phyloP scores from a whole-genome alignment of 495 filamentous ascomycete genomes.

The Neurospora hispaniola region DNA sequence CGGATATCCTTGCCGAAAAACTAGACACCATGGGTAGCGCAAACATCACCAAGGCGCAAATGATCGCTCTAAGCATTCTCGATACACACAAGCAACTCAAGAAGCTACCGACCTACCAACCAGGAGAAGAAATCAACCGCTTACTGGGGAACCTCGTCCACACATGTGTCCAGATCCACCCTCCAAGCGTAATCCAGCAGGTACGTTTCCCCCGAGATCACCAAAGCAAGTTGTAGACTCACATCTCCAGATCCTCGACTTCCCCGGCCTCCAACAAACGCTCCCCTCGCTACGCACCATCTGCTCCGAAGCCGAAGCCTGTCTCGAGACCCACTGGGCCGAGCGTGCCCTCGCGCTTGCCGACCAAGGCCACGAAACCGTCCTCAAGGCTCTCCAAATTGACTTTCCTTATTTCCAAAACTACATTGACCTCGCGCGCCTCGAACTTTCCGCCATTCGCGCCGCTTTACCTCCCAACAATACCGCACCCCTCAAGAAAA shows the following conservation, averaged over 20 bases:
- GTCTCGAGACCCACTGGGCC: constrained; percentile 19
- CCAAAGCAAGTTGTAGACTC: too few species aligned
- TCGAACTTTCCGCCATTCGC: constrained; percentile 20
- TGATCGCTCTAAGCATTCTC: constrained; percentile 8
- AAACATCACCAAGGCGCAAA: constrained; percentile 4
- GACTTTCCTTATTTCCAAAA: constrained; percentile 22
- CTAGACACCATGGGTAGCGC: constrained; percentile 4
- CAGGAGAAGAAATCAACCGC: constrained; percentile 12
- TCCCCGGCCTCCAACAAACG: constrained; percentile 5
- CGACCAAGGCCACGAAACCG: constrained; percentile 1
- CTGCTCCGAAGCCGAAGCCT: constrained; percentile 16
- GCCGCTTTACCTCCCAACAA: constrained; percentile 1
- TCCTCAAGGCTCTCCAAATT: constrained; percentile 5
- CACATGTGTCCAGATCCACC: constrained; percentile 16
- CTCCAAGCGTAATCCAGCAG: constrained; percentile 10
- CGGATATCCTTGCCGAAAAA: constrained; percentile 14
- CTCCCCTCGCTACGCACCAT: constrained; percentile 17
- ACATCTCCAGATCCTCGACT: constrained; percentile 10
- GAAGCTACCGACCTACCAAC: constrained; percentile 9
- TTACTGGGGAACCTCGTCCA: constrained; percentile 17
- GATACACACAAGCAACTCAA: constrained; percentile 13
- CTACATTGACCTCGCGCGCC: constrained; percentile 20
- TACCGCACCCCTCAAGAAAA: constrained; percentile 2
- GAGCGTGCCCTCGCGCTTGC: constrained; percentile 4
- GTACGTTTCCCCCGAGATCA: constrained; percentile 1